Evolutionary conservation across 176 grass and related monocot species (phyloP), one percentile per base, ranked within the genome.

Genomic region (Carex cristatella): DNA sequence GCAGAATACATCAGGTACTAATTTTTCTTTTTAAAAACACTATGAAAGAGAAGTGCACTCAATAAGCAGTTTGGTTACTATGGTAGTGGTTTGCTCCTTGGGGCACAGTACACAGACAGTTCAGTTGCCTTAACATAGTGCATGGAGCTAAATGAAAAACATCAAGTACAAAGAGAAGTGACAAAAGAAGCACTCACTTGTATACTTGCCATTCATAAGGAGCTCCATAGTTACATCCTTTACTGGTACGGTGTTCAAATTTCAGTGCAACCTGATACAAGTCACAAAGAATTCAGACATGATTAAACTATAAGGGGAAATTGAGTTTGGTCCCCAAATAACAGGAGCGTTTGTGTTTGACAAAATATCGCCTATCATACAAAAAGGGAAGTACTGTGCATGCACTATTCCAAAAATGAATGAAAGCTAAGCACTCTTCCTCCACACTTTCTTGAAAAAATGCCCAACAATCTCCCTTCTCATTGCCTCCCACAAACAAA

Each of bases 121-220:
- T 54, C 54, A 57, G 74, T 18, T 58, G 8, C 13, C 54, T 37
- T 16, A 56, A 12, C 28, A 79, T 35, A 79, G 53, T 57, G 1
- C 32, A 79, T 33, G n/a, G 11, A 28, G 16, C 10, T 56, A 78
- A 84, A 30, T 69, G 55, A 71, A 49, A 83, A 23, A 82, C 0
- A 27, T 67, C 63, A 18, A 33, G 14, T 31, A 69, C 44, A 54
- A n/a, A 78, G 10, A 78, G 66, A 51, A 37, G 54, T 48, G 37
- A 88, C 64, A 82, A 76, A 8, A 83, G 60, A 65, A 33, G 5
- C 46, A 92, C 89, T 89, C 79, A 97, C 92, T 92, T 94, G 84
- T 94, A 97, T 57, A 93, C 92, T 81, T 97, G 90, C 94, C 94
- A 97, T 90, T 97, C 94, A 32, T 97, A 97, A 53, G 94, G 94